Conservation (phyloP, 179 eudicot species). For the Nepenthes alata region DNA sequence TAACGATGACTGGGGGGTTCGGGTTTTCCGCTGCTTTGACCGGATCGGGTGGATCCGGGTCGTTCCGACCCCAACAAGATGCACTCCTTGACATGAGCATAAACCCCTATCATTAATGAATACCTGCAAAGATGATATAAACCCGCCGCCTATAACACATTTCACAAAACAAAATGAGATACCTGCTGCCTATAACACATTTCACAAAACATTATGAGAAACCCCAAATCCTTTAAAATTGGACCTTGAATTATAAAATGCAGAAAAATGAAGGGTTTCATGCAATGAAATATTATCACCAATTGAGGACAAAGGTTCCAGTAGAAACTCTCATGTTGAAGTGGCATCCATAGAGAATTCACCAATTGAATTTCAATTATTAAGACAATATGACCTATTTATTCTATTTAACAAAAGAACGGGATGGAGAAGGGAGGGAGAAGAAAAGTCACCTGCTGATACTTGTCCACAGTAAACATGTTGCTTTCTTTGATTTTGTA, state of each 20-base stretch:
- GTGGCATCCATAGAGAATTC: not conserved
- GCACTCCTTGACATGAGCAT: too few species aligned
- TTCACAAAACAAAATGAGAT: too few species aligned
- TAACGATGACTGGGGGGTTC: too few species aligned
- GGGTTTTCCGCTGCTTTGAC: too few species aligned
- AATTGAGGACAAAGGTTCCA: not conserved
- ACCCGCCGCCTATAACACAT: too few species aligned
- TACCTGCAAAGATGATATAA: too few species aligned
- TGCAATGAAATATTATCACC: not conserved
- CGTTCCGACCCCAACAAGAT: too few species aligned
- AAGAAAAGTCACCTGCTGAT: conserved; percentile 68
- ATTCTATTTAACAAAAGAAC: not conserved
- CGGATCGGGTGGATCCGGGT: too few species aligned
- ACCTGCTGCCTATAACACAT: too few species aligned
- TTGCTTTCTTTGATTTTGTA: conserved; percentile 93
- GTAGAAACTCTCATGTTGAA: too few species aligned
- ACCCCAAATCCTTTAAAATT: not conserved
- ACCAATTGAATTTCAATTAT: not conserved
- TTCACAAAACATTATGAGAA: not conserved
- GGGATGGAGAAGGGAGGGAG: not conserved
- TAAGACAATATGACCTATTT: not conserved
- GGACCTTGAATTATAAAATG: not conserved
- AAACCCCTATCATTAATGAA: too few species aligned
- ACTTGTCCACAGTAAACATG: conserved; percentile 97
- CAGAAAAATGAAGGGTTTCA: not conserved